A percentile compares a stretch with the other conserved stretches of the same genome.
Evolutionary conservation across 441 rosid species (phyloP).

Genomic region (Euphorbia schlechtendalii): DNA sequence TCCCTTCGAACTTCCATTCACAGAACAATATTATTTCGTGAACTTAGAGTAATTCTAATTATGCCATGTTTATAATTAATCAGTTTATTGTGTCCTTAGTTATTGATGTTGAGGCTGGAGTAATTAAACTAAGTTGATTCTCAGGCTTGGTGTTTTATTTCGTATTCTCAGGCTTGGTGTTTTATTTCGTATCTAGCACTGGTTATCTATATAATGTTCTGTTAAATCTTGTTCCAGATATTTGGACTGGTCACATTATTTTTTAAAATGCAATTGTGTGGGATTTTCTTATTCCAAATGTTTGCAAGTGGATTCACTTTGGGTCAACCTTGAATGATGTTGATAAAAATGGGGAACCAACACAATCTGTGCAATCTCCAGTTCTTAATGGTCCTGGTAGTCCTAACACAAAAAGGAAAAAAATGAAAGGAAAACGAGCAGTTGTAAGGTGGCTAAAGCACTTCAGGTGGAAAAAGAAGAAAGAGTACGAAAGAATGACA

Average conservation of each 20-base stretch:
- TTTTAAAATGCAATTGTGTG: background rate
- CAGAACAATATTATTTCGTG: background rate
- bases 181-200: background rate
- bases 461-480: conserved; percentile 94
- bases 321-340: conserved; percentile 22
- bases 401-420: conserved; percentile 53
- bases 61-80: no score
- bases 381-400: conserved; percentile 25
- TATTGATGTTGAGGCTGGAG: background rate
- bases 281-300: conserved; percentile 3
- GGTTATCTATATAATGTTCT: background rate
- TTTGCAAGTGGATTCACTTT: conserved; percentile 43
- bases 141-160: background rate
- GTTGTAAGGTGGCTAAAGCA: conserved; percentile 88
- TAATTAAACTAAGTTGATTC: background rate
- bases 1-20: background rate
- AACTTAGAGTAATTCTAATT: background rate
- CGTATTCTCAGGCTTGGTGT: no score
- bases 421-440: conserved; percentile 76
- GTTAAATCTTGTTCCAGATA: background rate
- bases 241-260: background rate
- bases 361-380: conserved; percentile 21
- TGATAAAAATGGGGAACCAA: conserved; percentile 23
- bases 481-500: conserved; percentile 83
- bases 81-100: background rate